Evolutionary conservation across 805 yeast genomes (phyloP).

Genomic region (Candida methanosorbosa): DNA sequence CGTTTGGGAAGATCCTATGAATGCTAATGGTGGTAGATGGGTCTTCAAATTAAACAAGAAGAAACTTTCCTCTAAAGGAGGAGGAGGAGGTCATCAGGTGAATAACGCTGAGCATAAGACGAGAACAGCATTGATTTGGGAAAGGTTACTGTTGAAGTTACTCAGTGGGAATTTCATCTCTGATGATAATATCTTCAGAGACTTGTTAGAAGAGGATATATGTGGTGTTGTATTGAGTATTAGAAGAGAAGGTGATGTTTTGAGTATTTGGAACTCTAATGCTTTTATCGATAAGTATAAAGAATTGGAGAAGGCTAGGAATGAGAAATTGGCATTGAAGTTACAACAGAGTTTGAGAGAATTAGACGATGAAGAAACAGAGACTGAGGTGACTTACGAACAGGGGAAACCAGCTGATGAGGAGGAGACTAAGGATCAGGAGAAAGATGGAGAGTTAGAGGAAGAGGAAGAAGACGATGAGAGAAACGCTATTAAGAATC

Average conservation of each 20-base stretch:
- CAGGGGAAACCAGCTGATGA: slow-evolving; percentile 8
- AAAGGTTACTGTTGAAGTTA: slow-evolving; percentile 41
- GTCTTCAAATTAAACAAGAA: slow-evolving; percentile 38
- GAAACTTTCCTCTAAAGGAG: too few species aligned
- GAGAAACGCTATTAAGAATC: slow-evolving; percentile 4
- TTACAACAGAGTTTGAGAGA: background rate
- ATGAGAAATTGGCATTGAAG: slow-evolving; percentile 1
- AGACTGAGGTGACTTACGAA: slow-evolving; percentile 2
- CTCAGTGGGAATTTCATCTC: slow-evolving; percentile 43
- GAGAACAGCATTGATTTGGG: slow-evolving; percentile 39
- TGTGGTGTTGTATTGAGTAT: slow-evolving; percentile 53
- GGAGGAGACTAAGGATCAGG: slow-evolving; percentile 10
- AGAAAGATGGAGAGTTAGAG: slow-evolving; percentile 15
- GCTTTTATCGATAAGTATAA: slow-evolving; percentile 23
- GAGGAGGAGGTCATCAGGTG: too few species aligned
- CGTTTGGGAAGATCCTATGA: slow-evolving; percentile 60
- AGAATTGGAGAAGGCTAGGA: slow-evolving; percentile 7
- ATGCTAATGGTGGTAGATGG: slow-evolving; percentile 57
- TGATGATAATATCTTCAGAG: slow-evolving; percentile 27
- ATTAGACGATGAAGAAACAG: slow-evolving; percentile 3
- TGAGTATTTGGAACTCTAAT: slow-evolving; percentile 56
- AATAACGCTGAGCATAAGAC: slow-evolving; percentile 4
- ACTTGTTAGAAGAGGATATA: slow-evolving; percentile 38
- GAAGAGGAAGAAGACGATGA: slow-evolving; percentile 5
- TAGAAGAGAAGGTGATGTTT: slow-evolving; percentile 49